These are phyloP conservation scores for Sporothrix brasiliensis DNA, from an alignment of 2,329 filamentous ascomycete genomes.

Conservation along the genomic window DNA sequence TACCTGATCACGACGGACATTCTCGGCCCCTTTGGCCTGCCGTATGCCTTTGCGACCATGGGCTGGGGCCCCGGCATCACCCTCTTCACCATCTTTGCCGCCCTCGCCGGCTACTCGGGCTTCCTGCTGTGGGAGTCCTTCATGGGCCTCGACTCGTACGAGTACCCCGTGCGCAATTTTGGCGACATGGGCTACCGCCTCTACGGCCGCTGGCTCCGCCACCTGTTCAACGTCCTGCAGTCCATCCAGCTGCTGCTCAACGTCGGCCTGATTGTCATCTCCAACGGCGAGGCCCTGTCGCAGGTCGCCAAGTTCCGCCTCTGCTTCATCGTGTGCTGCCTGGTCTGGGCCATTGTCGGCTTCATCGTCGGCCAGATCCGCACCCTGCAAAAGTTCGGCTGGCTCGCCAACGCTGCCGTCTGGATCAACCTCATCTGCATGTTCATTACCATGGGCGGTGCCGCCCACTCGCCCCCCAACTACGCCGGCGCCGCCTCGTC, in stretches of 20 bases:
- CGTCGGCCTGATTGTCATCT: slow-evolving; percentile 56
- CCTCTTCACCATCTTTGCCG: slow-evolving; percentile 51
- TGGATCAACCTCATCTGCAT: slow-evolving; percentile 60
- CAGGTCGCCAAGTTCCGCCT: slow-evolving; percentile 54
- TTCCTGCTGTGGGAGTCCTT: slow-evolving; percentile 52
- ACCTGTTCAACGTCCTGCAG: slow-evolving; percentile 54
- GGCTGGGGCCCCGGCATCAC: slow-evolving; percentile 48
- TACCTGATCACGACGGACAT: slow-evolving; percentile 56
- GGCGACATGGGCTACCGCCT: slow-evolving; percentile 54
- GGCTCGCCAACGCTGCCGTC: slow-evolving; percentile 58
- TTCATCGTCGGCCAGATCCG: slow-evolving; percentile 60
- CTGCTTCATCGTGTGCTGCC: slow-evolving; percentile 57
- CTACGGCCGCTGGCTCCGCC: slow-evolving; percentile 50
- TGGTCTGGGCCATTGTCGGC: slow-evolving; percentile 55
- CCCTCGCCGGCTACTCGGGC: slow-evolving; percentile 49
- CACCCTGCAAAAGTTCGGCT: slow-evolving; percentile 57
- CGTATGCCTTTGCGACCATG: slow-evolving; percentile 41
- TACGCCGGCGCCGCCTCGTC: slow-evolving; percentile 45
- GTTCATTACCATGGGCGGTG: slow-evolving; percentile 59
- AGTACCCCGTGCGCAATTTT: slow-evolving; percentile 52
- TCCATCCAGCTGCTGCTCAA: slow-evolving; percentile 54
- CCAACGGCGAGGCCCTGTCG: slow-evolving; percentile 57
- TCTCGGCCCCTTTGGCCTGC: slow-evolving; percentile 49
- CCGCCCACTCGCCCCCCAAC: slow-evolving; percentile 54
- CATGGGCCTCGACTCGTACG: slow-evolving; percentile 51